Base-by-base conservation (phyloP, 345 rosid genomes). In the Cardiospermum halicacabum region DNA sequence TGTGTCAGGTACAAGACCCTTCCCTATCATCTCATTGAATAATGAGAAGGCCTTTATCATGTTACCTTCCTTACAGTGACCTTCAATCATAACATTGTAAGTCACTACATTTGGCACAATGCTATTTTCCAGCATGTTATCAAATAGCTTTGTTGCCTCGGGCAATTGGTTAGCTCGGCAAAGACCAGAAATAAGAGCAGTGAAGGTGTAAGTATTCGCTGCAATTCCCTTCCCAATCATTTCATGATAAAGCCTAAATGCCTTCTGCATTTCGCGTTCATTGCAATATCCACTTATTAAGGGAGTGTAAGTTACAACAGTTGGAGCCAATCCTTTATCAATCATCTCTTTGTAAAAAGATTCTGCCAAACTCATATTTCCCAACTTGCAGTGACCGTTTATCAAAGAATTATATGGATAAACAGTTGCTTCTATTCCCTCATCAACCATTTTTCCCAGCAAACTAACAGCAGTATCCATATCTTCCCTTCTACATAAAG, bases 391-490 rank as follows among this genome's bases (percentile, higher is more conserved):
- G 58, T 91, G 75, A 54, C 97, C 94, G 18, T 71, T 75, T 62
- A 94, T 87, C 77, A 91, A 69, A 62, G 96, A 86, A 80, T 85
- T 91, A 70, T 85, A 94, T 27, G 96, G 89, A 80, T 84, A 94
- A 13, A 81, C 75, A 1, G 88, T 85, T 8, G 67, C 70, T 58
- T 72, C 82, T 58, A 87, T 43, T 42, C 91, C 84, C 4, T 65
- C 53, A 56, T 72, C 73, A 12, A 22, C 64, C 96, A 94, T 91
- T 78, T 74, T 73, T 60, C 75, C 31, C 3, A 94, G 78, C 65
- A 76, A 79, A 64, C 65, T 58, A 68, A 80, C 32, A 16, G 92
- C 99, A 48, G 32, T 43, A 67, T 87, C 91, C 55, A 87, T 67
- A 61, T 81, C 57, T 3, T 92, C 92, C 77, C 85, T 78, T 81